phyloP scores from a whole-genome alignment of 305 asterid genomes.

The Coffea humblotiana region DNA sequence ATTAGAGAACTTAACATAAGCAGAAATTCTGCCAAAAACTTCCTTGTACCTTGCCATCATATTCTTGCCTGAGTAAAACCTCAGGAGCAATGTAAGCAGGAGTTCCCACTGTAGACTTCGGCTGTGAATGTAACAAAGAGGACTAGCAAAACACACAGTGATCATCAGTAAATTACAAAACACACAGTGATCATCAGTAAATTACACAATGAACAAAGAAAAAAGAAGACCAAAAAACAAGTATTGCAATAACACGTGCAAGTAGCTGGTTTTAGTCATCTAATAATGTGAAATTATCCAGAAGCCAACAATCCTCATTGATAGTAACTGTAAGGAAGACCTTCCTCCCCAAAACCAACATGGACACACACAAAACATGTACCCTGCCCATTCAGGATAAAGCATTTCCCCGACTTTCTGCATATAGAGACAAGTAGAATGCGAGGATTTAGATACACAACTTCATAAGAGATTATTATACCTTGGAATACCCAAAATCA shows the following conservation, averaged over 20 bases:
- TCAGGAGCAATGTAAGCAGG: constrained; percentile 35
- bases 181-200: background rate
- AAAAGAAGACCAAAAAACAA: background rate
- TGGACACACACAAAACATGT: background rate
- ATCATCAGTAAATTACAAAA: background rate
- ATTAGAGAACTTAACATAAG: background rate
- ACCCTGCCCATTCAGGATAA: constrained; percentile 24
- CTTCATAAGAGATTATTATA: constrained; percentile 21
- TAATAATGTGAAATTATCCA: background rate
- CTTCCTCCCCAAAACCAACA: constrained; percentile 23
- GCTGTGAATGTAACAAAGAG: constrained; percentile 30
- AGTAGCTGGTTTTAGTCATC: background rate
- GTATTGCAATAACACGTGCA: background rate
- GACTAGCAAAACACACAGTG: constrained; percentile 16
- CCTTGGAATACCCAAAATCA: constrained; percentile 95
- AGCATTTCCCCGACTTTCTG: constrained; percentile 41
- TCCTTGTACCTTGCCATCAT: constrained; percentile 31
- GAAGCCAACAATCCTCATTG: background rate
- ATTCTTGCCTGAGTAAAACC: constrained; percentile 27
- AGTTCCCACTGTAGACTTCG: constrained; percentile 35
- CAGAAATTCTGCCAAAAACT: background rate
- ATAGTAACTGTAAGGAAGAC: constrained; percentile 37
- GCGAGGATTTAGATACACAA: background rate
- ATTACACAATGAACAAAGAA: background rate
- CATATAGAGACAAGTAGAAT: background rate